Conservation (phyloP, 176 grass and related monocot species). For the Cenchrus fungigraminus region DNA sequence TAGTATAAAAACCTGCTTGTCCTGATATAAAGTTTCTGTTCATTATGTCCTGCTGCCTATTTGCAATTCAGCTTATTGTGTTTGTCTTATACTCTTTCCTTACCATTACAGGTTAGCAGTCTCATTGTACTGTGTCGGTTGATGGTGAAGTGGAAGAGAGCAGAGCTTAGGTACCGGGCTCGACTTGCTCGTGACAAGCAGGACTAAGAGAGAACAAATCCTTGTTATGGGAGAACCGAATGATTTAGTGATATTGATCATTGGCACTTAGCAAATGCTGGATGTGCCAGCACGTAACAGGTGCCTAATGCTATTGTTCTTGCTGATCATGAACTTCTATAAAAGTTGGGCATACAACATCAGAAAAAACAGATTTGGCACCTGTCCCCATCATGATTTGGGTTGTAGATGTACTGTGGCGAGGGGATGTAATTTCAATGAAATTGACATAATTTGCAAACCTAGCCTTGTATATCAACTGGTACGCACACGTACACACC, state of each 20-base stretch:
- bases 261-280: background rate
- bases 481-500: too few species aligned
- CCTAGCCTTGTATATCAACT: background rate
- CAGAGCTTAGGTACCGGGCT: conserved; percentile 64
- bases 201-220: conserved; percentile 33
- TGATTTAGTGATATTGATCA: too few species aligned
- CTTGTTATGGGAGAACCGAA: background rate
- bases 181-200: conserved; percentile 52
- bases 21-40: background rate
- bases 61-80: conserved; percentile 8
- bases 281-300: background rate
- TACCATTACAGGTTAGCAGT: conserved; percentile 51
- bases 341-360: background rate
- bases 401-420: background rate
- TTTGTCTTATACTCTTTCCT: background rate
- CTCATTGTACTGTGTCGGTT: conserved; percentile 63
- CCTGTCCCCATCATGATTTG: background rate
- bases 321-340: conserved; percentile 7
- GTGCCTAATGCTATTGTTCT: background rate
- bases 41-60: background rate
- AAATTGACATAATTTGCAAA: conserved; percentile 1
- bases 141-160: conserved; percentile 82
- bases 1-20: conserved; percentile 25
- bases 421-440: conserved; percentile 6
- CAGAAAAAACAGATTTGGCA: background rate